phyloP scores from a whole-genome alignment of 208 protist genomes.

The Wallacemonas rigidus region DNA sequence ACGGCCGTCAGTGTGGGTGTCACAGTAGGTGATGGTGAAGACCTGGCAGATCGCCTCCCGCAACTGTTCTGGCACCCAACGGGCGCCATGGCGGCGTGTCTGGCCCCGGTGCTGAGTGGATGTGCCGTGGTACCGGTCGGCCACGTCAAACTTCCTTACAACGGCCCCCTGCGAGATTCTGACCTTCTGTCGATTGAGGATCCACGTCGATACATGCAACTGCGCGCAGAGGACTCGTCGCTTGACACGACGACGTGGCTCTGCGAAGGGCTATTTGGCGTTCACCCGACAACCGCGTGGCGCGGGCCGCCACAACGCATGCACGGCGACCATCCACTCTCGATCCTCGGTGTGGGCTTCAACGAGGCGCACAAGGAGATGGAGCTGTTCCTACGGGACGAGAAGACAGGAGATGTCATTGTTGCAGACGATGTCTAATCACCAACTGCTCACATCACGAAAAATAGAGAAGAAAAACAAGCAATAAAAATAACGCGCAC shows the following conservation, averaged over 20 bases:
- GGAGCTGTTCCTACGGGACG: slow-evolving; percentile 62
- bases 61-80: slow-evolving; percentile 73
- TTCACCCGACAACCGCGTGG: slow-evolving; percentile 47
- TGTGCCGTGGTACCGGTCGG: slow-evolving; percentile 55
- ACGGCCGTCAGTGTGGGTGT: slow-evolving; percentile 72
- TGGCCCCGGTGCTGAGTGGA: slow-evolving; percentile 69
- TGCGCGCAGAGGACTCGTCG: slow-evolving; percentile 23
- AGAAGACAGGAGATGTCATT: slow-evolving; percentile 23
- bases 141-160: slow-evolving; percentile 62
- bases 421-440: slow-evolving; percentile 39
- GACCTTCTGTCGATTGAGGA: slow-evolving; percentile 49
- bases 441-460: not conserved
- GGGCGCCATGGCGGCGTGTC: slow-evolving; percentile 68
- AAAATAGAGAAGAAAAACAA: not conserved
- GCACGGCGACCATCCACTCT: not conserved
- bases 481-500: not conserved
- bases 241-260: slow-evolving; percentile 70
- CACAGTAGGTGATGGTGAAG: slow-evolving; percentile 15
- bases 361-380: slow-evolving; percentile 49
- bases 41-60: slow-evolving; percentile 26
- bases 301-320: not conserved
- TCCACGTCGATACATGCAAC: slow-evolving; percentile 68
- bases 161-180: slow-evolving; percentile 59
- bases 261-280: slow-evolving; percentile 72
- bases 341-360: slow-evolving; percentile 63